Percentiles rank a stretch among this genome's conserved stretches.
phyloP scores from a whole-genome alignment of 2,329 filamentous ascomycete genomes.

The Fusarium sp. region DNA sequence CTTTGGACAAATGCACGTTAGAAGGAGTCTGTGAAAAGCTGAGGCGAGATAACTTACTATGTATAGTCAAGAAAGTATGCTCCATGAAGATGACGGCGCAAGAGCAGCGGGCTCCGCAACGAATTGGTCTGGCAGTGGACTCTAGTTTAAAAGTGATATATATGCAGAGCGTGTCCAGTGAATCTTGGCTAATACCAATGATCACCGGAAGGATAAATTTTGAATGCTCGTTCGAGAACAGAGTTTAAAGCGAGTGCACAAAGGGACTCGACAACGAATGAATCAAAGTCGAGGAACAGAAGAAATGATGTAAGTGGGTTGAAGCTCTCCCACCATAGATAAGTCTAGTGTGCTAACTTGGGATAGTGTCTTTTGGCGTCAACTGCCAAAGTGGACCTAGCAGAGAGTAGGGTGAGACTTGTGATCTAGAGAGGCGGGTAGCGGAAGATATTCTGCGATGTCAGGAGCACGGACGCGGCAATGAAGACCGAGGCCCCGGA shows the following conservation, averaged over 20 bases:
- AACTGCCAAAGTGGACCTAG: conserved; percentile 31
- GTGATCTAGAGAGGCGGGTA: conserved; percentile 4
- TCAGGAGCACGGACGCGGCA: conserved; percentile 20
- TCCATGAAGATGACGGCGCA: conserved; percentile 65
- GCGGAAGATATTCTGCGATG: background rate
- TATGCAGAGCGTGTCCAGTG: background rate
- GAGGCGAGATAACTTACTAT: conserved; percentile 69
- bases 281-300: conserved; percentile 8
- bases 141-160: conserved; percentile 1
- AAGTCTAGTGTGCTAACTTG: conserved; percentile 26
- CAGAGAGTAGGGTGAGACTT: conserved; percentile 3
- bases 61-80: conserved; percentile 91
- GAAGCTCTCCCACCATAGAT: conserved; percentile 28
- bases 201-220: conserved; percentile 6
- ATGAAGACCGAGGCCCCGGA: conserved; percentile 5
- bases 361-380: conserved; percentile 28
- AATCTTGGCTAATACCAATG: conserved; percentile 31
- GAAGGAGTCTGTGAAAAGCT: background rate
- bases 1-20: conserved; percentile 47
- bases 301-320: conserved; percentile 29
- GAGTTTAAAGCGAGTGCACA: background rate
- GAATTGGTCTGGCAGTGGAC: background rate
- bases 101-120: conserved; percentile 33
- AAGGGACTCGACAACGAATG: background rate
- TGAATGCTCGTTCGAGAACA: conserved; percentile 1